Evolutionary conservation across 192 early-diverging fungal species (phyloP).

Genomic region (Phlyctochytrium arcticum): DNA sequence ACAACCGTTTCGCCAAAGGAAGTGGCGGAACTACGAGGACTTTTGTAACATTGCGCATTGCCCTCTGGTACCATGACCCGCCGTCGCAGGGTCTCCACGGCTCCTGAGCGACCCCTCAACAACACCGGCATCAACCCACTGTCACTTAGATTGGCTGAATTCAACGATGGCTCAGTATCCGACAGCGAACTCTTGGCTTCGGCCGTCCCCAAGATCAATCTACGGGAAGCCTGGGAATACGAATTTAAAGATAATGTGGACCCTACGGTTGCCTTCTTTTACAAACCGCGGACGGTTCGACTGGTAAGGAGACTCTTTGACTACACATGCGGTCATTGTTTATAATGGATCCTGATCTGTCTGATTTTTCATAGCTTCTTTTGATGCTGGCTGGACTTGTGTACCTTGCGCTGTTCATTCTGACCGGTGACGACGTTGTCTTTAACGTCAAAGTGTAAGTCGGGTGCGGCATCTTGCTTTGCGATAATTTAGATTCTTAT

Average conservation of each 20-base stretch:
- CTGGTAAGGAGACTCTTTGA: slow-evolving; percentile 9
- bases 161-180: slow-evolving; percentile 24
- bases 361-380: slow-evolving; percentile 21
- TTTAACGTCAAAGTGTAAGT: slow-evolving; percentile 43
- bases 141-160: too few species aligned
- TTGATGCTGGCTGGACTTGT: slow-evolving; percentile 33
- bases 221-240: slow-evolving; percentile 36
- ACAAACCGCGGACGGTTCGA: slow-evolving; percentile 39
- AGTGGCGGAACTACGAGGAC: too few species aligned
- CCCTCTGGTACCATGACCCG: too few species aligned
- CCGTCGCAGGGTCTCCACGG: too few species aligned
- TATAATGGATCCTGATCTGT: neutral
- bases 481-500: neutral
- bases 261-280: slow-evolving; percentile 43
- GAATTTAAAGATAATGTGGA: slow-evolving; percentile 39
- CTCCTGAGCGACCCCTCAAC: too few species aligned
- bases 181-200: slow-evolving; percentile 22
- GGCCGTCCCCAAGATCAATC: slow-evolving; percentile 8
- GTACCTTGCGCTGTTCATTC: slow-evolving; percentile 35
- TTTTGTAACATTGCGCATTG: too few species aligned
- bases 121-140: too few species aligned
- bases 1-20: too few species aligned
- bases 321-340: neutral
- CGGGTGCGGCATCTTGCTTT: slow-evolving; percentile 7
- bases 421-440: slow-evolving; percentile 28